Base-by-base conservation (phyloP, 352 stramenopile genomes). In the Plasmopara muralis region DNA sequence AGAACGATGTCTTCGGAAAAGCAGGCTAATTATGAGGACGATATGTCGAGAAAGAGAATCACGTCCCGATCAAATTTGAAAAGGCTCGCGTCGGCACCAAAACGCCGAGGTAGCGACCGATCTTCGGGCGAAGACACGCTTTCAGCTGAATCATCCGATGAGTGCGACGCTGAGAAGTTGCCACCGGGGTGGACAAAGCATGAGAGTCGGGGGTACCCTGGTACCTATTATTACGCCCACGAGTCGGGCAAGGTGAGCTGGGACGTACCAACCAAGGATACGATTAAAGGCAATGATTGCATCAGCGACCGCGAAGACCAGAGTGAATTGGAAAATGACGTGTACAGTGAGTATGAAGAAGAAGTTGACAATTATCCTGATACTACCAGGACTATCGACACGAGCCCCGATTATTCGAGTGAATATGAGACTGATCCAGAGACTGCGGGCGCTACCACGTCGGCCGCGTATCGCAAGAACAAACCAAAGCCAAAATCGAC, bases 201-300 rank as follows among this genome's bases (percentile, higher is more conserved):
- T 38, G 71, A 88, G 49, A 93, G 82, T 53, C 77, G 77, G 20
- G 68, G 65, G 15, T 72, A 81, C 41, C 70, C 71, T 13, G 75
- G 77, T 4, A 73, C 77, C 6, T 85, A 74, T 47, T 92, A 87
- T 53, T 85, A 83, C 40, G 82, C 76, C 42, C 66, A 88, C 37
- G 52, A 70, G 31, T 75, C 78, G 8, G 72, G 77, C 12, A 68
- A 74, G 38, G 85, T 80, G 10, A 81, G 69, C 45, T 90, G 79
- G 79, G 76, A 87, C 13, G 57, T 84, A 35, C 82, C 82, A 2
- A 74, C 44, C 20, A 56, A 71, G 39, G 55, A 65, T 47, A 60
- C 60, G 57, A 16, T 43, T 31, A 25, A 38, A 25, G 56, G 30
- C 41, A 16, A 52, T 6, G 37, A 44, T 3, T 46, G 42, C 20